Evolutionary conservation across 148 eudicot species (phyloP), one percentile per base, ranked within the genome.

Genomic region (Silene uniflora): DNA sequence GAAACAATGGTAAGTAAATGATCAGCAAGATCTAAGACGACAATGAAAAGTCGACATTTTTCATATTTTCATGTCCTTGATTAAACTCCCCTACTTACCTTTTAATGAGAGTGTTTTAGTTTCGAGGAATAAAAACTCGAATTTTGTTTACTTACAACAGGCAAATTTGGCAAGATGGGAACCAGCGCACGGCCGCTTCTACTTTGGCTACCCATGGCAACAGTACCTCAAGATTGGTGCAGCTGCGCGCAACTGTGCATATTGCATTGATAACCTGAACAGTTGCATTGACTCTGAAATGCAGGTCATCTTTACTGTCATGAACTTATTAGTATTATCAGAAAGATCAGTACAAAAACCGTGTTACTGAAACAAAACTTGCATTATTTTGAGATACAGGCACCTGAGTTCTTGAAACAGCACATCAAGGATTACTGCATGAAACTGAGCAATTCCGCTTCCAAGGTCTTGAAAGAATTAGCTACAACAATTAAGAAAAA

Each of bases 121-220:
- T 27, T 22, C 1, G 11, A 1, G 17, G 19, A 32, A 10, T 29
- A 21, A 7, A 62, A 62, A 22, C 23, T 8, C 63, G 19, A 7
- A 54, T 21, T 14, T 12, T 4, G 8, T 18, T 6, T 49, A 18
- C 14, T 10, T 66, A 62, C 32, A 62, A 75, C 85, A 93, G 95
- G 98, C 88, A 0, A 94, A 89, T 77, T 84, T 89, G 67, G 97
- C 98, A 0, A 82, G 88, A 82, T 94, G 98, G 98, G 98, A 94
- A 76, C 97, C 97, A 6, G 84, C 92, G 18, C 97, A 94, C 52
- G 97, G 97, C 10, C 49, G 71, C 54, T 91, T 94, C 84, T 83
- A 76, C 71, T 90, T 91, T 42, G 62, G 88, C 23, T 89, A 94
- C 81, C 97, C 98, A 75, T 91, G 98, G 98, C 82, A 87, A 70